Conservation (phyloP, 2,329 filamentous ascomycete genomes). For the Cryphonectria carpinicola region DNA sequence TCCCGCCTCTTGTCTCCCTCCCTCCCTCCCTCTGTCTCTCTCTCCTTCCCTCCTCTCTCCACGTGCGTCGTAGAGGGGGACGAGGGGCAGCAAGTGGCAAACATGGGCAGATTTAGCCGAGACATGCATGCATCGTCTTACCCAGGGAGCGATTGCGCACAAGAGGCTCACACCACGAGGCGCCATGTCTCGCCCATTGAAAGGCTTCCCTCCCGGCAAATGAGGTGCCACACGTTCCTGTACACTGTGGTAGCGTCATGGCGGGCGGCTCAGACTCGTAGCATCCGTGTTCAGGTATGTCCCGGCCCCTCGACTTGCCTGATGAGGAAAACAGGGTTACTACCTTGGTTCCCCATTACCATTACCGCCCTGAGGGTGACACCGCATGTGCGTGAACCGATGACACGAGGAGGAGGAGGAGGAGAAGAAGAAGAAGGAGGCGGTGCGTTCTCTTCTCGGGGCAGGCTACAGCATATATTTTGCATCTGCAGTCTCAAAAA, state of each 20-base stretch:
- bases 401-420: neutral
- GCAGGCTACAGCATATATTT: neutral
- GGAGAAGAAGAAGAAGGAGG: no score
- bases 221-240: slow-evolving; percentile 13
- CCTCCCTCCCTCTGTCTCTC: neutral
- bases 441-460: neutral
- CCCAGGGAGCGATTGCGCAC: slow-evolving; percentile 26
- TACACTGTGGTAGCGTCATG: slow-evolving; percentile 17
- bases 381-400: slow-evolving; percentile 16
- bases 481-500: slow-evolving; percentile 1
- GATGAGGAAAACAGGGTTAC: slow-evolving; percentile 15
- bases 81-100: slow-evolving; percentile 11
- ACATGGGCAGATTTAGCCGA: slow-evolving; percentile 28
- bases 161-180: slow-evolving; percentile 27
- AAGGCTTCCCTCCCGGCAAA: slow-evolving; percentile 18
- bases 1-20: neutral
- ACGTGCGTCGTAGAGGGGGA: neutral
- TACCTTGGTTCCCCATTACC: slow-evolving; percentile 7
- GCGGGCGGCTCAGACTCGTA: slow-evolving; percentile 8
- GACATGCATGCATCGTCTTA: slow-evolving; percentile 26
- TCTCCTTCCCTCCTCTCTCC: no score
- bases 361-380: slow-evolving; percentile 8
- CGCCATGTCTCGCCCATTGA: slow-evolving; percentile 22
- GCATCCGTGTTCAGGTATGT: slow-evolving; percentile 4
- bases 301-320: slow-evolving; percentile 5